These are phyloP conservation scores for Lichtheimia corymbifera DNA, from an alignment of 371 early-diverging fungal species.

Conservation along the genomic window DNA sequence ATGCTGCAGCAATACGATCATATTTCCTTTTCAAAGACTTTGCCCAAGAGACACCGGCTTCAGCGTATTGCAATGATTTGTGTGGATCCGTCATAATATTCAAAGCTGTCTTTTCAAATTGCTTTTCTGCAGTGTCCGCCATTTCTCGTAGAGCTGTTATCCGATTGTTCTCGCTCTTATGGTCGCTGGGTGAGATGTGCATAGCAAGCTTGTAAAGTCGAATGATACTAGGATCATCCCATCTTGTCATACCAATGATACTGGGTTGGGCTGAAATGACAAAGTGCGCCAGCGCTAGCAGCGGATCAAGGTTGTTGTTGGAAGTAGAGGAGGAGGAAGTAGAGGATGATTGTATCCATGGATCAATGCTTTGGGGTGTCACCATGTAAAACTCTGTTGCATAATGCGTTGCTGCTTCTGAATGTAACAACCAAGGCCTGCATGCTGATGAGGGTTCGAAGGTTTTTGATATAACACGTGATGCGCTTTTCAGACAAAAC, in stretches of 20 bases:
- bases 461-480: neutral
- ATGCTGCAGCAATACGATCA: too few relatives aligned
- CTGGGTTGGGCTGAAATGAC: constrained; percentile 1
- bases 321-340: neutral
- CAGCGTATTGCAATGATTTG: neutral
- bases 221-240: neutral
- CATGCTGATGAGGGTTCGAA: neutral
- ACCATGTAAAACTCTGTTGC: neutral
- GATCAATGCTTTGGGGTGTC: neutral
- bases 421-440: neutral
- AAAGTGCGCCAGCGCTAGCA: neutral
- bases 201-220: neutral
- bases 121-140: neutral
- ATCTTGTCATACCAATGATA: constrained; percentile 7
- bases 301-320: neutral
- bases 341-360: neutral
- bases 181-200: neutral
- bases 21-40: neutral
- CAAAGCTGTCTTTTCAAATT: constrained; percentile 1
- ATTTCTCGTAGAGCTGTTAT: neutral
- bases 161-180: neutral
- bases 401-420: neutral
- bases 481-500: neutral
- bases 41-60: neutral
- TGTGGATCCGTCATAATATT: neutral